Evolutionary conservation across 2,329 filamentous ascomycete genomes (phyloP).

Genomic region (Paracoccidioides lutzii): DNA sequence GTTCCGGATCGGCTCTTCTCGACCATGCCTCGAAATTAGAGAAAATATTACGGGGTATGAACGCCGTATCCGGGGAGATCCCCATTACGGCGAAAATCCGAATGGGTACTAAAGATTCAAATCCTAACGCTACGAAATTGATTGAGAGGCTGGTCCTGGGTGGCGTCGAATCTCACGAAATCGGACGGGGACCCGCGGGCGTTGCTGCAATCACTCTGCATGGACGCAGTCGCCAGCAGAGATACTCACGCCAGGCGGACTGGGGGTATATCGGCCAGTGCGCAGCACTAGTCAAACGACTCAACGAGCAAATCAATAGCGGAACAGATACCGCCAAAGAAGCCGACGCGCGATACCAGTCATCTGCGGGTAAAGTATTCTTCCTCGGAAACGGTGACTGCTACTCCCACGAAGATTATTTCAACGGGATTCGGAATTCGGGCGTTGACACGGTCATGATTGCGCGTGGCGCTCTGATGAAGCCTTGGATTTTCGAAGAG

Average conservation of each 20-base stretch:
- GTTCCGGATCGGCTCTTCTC: conserved; percentile 83
- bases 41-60: conserved; percentile 94
- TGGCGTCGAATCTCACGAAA: conserved; percentile 54
- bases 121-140: conserved; percentile 66
- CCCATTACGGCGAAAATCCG: conserved; percentile 93
- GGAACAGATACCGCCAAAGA: conserved; percentile 65
- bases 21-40: conserved; percentile 79
- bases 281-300: conserved; percentile 65
- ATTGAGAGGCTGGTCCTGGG: conserved; percentile 76
- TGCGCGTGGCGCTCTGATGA: conserved; percentile 87
- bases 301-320: conserved; percentile 55
- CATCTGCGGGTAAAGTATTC: conserved; percentile 62
- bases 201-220: conserved; percentile 94
- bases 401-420: conserved; percentile 85
- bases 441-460: conserved; percentile 93
- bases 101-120: conserved; percentile 70
- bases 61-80: conserved; percentile 74
- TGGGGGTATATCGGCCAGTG: conserved; percentile 92
- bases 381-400: conserved; percentile 96
- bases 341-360: conserved; percentile 59
- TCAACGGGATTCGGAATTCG: conserved; percentile 59
- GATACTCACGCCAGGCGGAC: conserved; percentile 84
- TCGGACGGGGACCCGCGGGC: conserved; percentile 59
- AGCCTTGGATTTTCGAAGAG: conserved; percentile 98
- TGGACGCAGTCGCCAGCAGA: conserved; percentile 82